These are phyloP conservation scores for Lactuca saligna DNA, from an alignment of 129 eudicot genomes.

Conservation along the genomic window DNA sequence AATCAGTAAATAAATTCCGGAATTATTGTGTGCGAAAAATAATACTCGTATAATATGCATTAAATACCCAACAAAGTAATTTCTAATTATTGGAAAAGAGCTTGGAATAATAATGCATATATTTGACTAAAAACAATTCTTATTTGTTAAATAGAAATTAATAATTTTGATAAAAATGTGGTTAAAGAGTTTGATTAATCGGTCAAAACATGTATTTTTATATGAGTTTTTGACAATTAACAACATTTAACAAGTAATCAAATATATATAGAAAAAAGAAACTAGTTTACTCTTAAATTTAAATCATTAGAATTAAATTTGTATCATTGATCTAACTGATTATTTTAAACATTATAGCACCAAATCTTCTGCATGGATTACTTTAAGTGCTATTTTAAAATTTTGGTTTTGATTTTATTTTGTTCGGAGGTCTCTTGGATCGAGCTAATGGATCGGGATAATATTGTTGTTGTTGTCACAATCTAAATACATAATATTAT, in stretches of 20 bases:
- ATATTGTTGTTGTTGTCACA: neutral
- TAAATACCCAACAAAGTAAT: slow-evolving; percentile 8
- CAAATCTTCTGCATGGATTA: too few species aligned
- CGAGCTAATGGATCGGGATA: too few species aligned
- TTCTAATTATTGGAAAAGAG: slow-evolving; percentile 15
- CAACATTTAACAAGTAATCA: neutral
- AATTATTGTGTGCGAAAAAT: neutral
- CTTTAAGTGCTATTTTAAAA: too few species aligned
- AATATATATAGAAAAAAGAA: too few species aligned
- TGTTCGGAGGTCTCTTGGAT: too few species aligned
- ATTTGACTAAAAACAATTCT: slow-evolving; percentile 3
- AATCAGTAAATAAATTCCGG: slow-evolving; percentile 9
- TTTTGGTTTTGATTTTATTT: too few species aligned
- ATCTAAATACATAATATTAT: neutral
- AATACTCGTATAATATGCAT: neutral
- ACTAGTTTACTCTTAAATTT: neutral
- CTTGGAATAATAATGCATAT: neutral
- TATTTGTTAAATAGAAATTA: neutral
- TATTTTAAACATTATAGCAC: too few species aligned
- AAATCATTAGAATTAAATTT: too few species aligned
- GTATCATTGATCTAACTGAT: too few species aligned
- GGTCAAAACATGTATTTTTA: neutral
- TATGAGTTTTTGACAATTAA: neutral
- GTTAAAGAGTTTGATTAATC: too few species aligned
- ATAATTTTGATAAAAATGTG: neutral